Conservation (phyloP, 78 protist genomes). For the Planoprotostelium fungivorum region DNA sequence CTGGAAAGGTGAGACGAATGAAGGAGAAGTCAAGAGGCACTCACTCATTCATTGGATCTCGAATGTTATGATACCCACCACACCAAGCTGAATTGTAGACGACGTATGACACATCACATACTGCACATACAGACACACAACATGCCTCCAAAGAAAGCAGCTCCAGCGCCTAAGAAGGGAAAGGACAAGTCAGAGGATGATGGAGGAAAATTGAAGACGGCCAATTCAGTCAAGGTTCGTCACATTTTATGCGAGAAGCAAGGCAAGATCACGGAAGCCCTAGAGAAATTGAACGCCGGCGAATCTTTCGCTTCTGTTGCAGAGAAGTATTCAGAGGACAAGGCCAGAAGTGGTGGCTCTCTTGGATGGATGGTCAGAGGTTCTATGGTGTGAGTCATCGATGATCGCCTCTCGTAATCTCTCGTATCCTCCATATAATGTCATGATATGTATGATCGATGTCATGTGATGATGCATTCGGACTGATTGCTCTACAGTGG, state of each 20-base stretch:
- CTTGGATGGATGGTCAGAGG: conserved; percentile 14
- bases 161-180: not conserved
- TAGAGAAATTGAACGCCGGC: conserved; percentile 5
- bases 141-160: not conserved
- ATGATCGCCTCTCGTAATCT: not conserved
- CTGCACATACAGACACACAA: not conserved
- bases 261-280: conserved; percentile 12
- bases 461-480: not conserved
- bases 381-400: not conserved
- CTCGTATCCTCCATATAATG: not conserved
- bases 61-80: no score
- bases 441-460: not conserved
- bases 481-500: not conserved
- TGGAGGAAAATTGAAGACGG: conserved; percentile 11
- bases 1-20: no score
- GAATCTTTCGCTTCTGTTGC: conserved; percentile 10
- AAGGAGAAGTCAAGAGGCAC: no score
- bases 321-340: conserved; percentile 9
- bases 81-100: no score
- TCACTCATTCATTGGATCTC: no score
- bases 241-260: conserved; percentile 27
- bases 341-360: conserved; percentile 15
- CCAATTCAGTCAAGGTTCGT: conserved; percentile 2
- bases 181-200: not conserved
- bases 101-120: no score